These are phyloP conservation scores for Lactarius evosmus DNA, from an alignment of 768 basidiomycete species.

Conservation along the genomic window DNA sequence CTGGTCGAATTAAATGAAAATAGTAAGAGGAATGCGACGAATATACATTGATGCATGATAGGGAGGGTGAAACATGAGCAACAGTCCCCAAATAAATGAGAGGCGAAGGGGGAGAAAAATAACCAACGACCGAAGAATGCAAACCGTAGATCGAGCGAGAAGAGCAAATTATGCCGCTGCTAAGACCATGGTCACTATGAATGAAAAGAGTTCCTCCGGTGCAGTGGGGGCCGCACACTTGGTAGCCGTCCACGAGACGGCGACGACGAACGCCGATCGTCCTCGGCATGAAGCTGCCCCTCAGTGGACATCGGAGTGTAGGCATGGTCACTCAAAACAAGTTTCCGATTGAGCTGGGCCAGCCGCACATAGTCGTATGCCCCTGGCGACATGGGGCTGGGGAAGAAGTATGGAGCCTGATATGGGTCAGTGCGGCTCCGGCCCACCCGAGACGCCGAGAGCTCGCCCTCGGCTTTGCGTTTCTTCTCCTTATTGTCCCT, in stretches of 20 bases:
- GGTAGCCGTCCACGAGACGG: background rate
- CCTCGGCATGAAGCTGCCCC: background rate
- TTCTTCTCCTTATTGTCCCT: background rate
- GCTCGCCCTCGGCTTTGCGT: background rate
- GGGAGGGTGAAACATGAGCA: background rate
- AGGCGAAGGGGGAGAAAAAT: background rate
- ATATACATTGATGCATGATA: background rate
- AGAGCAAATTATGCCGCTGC: background rate
- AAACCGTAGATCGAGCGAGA: background rate
- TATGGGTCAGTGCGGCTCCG: conserved; percentile 53
- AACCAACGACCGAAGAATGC: background rate
- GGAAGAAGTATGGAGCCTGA: conserved; percentile 60
- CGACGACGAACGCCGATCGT: background rate
- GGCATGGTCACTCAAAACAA: background rate
- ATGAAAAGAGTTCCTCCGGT: conserved; percentile 1
- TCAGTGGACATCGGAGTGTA: background rate
- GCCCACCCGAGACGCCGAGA: conserved; percentile 1
- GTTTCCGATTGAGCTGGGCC: conserved; percentile 13
- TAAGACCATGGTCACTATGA: background rate
- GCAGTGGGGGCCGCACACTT: background rate
- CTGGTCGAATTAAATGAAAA: background rate
- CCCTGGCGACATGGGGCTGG: conserved; percentile 43
- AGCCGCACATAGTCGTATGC: conserved; percentile 35
- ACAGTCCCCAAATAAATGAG: background rate
- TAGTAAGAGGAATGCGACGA: background rate